These are phyloP conservation scores for Hibiscus mutabilis DNA, from an alignment of 345 rosid genomes.

Conservation along the genomic window DNA sequence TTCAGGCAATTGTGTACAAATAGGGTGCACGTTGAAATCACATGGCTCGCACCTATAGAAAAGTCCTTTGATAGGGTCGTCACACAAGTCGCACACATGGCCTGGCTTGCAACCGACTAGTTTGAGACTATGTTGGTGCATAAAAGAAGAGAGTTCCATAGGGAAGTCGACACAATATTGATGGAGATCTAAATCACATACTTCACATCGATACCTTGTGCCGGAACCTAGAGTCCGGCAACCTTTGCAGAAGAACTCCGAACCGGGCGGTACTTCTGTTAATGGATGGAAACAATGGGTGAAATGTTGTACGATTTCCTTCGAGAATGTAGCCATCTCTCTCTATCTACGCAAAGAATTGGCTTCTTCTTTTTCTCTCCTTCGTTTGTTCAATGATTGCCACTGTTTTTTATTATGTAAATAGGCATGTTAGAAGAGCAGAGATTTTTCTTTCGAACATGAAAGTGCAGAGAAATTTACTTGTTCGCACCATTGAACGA, in stretches of 20 bases:
- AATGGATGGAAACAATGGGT: not conserved
- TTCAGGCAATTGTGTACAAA: slow-evolving; percentile 31
- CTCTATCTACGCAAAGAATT: no score
- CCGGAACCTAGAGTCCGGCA: not conserved
- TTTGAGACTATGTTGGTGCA: not conserved
- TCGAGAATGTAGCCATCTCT: not conserved
- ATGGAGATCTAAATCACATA: not conserved
- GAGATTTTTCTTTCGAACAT: no score
- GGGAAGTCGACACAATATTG: not conserved
- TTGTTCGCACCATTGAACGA: no score
- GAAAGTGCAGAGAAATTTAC: no score
- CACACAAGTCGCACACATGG: not conserved
- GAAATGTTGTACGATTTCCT: not conserved
- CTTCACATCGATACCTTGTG: not conserved
- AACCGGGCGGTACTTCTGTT: not conserved
- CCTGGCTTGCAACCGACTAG: not conserved
- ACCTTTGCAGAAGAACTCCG: not conserved
- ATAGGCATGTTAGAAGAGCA: no score
- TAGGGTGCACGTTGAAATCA: slow-evolving; percentile 32
- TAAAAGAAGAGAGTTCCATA: not conserved
- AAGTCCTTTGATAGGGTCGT: slow-evolving; percentile 20
- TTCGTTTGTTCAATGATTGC: no score
- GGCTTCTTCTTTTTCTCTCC: no score
- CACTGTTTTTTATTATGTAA: no score
- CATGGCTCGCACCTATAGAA: slow-evolving; percentile 27